phyloP scores from a whole-genome alignment of 2,329 filamentous ascomycete genomes.

The Apiospora aurea region DNA sequence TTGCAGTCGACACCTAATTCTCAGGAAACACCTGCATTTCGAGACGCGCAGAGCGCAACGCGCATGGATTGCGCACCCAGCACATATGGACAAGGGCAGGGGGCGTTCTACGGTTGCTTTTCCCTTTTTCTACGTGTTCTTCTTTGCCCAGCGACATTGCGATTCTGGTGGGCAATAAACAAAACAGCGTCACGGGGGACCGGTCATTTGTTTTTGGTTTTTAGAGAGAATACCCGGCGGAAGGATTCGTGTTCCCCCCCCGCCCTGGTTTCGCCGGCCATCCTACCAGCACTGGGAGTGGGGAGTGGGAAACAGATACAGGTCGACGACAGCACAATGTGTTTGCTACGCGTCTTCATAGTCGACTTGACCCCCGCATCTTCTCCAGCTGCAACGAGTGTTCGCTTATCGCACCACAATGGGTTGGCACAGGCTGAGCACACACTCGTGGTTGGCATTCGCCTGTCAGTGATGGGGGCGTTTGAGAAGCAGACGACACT shows the following conservation, averaged over 20 bases:
- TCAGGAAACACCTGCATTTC: background rate
- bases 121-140: background rate
- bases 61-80: constrained; percentile 4
- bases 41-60: constrained; percentile 10
- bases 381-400: constrained; percentile 27
- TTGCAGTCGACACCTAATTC: background rate
- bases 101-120: constrained; percentile 11
- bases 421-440: background rate
- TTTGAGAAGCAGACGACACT: background rate
- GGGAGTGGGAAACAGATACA: background rate
- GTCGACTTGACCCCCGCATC: background rate
- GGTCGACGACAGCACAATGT: background rate
- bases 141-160: background rate
- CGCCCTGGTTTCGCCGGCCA: background rate
- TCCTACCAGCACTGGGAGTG: background rate
- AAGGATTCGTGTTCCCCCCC: constrained; percentile 26
- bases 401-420: background rate
- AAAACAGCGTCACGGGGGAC: constrained; percentile 4
- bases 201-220: constrained; percentile 10
- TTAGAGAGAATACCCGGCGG: constrained; percentile 31
- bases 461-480: background rate
- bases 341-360: background rate
- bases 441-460: background rate
- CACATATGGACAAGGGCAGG: constrained; percentile 1
- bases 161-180: background rate